phyloP scores from a whole-genome alignment of 371 early-diverging fungal species.

The Apophysomyces ossiformis region DNA sequence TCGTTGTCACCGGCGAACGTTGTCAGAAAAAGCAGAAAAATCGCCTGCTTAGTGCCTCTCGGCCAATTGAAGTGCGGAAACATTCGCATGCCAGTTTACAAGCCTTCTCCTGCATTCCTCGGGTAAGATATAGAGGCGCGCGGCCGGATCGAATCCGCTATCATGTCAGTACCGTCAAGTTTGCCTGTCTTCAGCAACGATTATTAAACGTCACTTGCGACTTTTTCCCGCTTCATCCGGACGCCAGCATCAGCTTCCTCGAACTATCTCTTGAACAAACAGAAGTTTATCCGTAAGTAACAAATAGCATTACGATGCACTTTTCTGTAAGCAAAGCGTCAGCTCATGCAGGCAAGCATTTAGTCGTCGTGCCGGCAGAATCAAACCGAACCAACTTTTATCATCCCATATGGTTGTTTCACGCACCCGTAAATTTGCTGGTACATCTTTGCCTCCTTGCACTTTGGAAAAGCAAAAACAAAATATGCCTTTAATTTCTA shows the following conservation, averaged over 20 bases:
- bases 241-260: constrained; percentile 18
- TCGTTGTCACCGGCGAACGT: neutral
- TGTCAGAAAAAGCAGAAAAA: neutral
- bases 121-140: constrained; percentile 35
- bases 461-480: too few species aligned
- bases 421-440: constrained; percentile 11
- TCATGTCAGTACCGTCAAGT: constrained; percentile 32
- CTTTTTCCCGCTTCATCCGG: constrained; percentile 24
- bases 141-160: constrained; percentile 26
- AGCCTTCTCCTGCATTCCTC: constrained; percentile 19
- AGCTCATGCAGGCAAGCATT: too few species aligned
- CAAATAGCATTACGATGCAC: neutral
- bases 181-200: constrained; percentile 30
- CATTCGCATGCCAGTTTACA: constrained; percentile 34
- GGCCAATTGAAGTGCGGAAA: constrained; percentile 26
- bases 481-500: neutral
- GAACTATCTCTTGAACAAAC: constrained; percentile 32
- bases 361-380: constrained; percentile 13
- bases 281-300: constrained; percentile 39
- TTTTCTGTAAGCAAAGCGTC: too few species aligned
- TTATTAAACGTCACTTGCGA: constrained; percentile 18
- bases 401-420: constrained; percentile 8
- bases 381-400: constrained; percentile 13
- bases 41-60: constrained; percentile 10
- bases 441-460: neutral